These are phyloP conservation scores for Penicillium roqueforti DNA, from an alignment of 495 filamentous ascomycete genomes.

Conservation along the genomic window DNA sequence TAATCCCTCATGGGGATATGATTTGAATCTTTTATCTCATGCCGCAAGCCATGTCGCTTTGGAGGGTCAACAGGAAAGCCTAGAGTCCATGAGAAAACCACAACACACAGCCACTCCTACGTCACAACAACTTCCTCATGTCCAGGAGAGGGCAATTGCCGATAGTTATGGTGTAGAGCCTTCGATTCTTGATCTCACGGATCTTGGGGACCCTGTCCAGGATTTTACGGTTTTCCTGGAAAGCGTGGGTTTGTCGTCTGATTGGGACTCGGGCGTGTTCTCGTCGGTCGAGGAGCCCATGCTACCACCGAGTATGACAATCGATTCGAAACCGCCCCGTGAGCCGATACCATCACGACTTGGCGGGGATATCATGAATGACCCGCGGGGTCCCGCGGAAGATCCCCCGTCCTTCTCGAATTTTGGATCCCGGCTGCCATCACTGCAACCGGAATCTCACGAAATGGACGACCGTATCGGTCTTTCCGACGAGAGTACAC, in stretches of 20 bases:
- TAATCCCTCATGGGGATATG: constrained; percentile 50
- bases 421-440: constrained; percentile 66
- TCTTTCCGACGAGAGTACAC: constrained; percentile 41
- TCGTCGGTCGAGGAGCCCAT: constrained; percentile 45
- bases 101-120: constrained; percentile 27
- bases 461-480: constrained; percentile 52
- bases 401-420: constrained; percentile 54
- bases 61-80: constrained; percentile 44
- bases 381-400: constrained; percentile 35
- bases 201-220: constrained; percentile 47
- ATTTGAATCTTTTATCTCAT: constrained; percentile 47
- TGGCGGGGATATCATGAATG: constrained; percentile 37
- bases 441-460: constrained; percentile 60
- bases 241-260: constrained; percentile 47
- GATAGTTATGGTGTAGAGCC: constrained; percentile 47
- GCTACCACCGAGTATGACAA: constrained; percentile 33
- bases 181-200: constrained; percentile 44
- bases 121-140: constrained; percentile 32
- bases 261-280: constrained; percentile 50
- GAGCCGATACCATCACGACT: constrained; percentile 31
- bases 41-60: constrained; percentile 49
- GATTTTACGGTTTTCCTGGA: constrained; percentile 50
- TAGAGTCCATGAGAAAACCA: constrained; percentile 43
- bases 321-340: constrained; percentile 38
- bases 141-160: constrained; percentile 40